phyloP scores from a whole-genome alignment of 2,329 filamentous ascomycete genomes.

The Stagonosporopsis rhizophila region DNA sequence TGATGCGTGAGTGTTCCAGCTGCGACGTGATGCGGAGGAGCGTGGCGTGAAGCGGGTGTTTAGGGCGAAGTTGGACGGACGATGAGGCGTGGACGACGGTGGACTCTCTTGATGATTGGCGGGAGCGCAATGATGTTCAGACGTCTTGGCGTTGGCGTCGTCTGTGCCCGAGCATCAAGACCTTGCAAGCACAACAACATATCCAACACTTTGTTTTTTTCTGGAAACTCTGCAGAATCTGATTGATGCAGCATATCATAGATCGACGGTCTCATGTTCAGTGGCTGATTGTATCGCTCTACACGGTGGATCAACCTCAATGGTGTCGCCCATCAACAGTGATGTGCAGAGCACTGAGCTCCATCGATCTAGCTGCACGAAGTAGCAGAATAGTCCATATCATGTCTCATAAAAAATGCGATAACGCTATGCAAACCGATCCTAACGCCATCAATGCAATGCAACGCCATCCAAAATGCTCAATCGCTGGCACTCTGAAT shows the following conservation, averaged over 20 bases:
- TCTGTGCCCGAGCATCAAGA: neutral
- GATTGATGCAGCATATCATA: too few relatives aligned
- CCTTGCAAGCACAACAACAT: neutral
- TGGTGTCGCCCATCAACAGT: too few relatives aligned
- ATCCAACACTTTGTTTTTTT: neutral
- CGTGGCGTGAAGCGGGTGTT: slow-evolving; percentile 3
- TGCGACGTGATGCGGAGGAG: neutral
- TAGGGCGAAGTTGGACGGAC: slow-evolving; percentile 1
- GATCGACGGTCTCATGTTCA: too few relatives aligned
- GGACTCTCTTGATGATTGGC: neutral
- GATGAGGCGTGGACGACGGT: slow-evolving; percentile 6
- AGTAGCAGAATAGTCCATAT: neutral
- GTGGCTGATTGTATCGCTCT: neutral
- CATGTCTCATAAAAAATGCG: neutral
- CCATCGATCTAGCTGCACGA: neutral
- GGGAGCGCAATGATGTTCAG: neutral
- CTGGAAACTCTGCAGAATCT: too few relatives aligned
- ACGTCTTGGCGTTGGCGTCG: neutral
- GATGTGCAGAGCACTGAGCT: neutral
- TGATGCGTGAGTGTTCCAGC: slow-evolving; percentile 20
- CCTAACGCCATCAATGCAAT: neutral
- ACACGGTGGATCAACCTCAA: too few relatives aligned
- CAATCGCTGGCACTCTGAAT: neutral
- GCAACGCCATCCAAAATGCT: neutral
- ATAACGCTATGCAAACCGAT: neutral